Percentiles rank a stretch among this genome's conserved stretches.
Conservation (phyloP, 2,329 filamentous ascomycete species). For the Penicillium oxalicum region DNA sequence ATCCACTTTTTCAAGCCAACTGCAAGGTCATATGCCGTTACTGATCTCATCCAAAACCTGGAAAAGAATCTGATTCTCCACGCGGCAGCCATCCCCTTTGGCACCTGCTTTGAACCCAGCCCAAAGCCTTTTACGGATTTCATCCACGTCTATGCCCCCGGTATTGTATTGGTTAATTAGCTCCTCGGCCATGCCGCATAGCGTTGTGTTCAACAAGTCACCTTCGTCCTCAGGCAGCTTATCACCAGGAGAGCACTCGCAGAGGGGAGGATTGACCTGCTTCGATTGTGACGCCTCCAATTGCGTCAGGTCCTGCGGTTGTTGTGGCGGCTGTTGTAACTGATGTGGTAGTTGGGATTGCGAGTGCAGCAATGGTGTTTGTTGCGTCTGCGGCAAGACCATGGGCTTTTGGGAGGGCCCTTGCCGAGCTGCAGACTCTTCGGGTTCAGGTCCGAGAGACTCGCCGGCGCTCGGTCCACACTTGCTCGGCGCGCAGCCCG, state of each 20-base stretch:
- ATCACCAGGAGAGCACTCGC: slow-evolving; percentile 19
- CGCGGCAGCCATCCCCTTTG: slow-evolving; percentile 30
- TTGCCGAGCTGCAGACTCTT: not conserved
- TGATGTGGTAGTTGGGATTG: not conserved
- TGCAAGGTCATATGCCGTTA: slow-evolving; percentile 18
- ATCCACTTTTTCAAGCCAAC: not conserved
- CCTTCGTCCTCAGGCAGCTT: slow-evolving; percentile 9
- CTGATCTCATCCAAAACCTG: slow-evolving; percentile 37
- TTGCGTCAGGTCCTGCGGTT: not conserved
- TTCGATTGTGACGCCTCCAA: not conserved
- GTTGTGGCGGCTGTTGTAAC: not conserved
- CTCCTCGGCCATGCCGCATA: slow-evolving; percentile 36
- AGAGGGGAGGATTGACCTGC: slow-evolving; percentile 12
- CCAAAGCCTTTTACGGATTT: slow-evolving; percentile 32
- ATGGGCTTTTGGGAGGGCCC: too few relatives aligned
- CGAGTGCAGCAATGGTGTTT: too few relatives aligned
- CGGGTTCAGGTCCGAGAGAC: not conserved
- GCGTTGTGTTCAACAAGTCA: slow-evolving; percentile 29
- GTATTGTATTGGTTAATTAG: slow-evolving; percentile 36
- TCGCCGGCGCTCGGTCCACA: not conserved
- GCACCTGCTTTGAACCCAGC: slow-evolving; percentile 28
- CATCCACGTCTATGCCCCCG: slow-evolving; percentile 29
- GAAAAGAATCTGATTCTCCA: slow-evolving; percentile 40
- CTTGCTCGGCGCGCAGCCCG: not conserved
- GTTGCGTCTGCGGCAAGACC: too few relatives aligned